Base-by-base conservation (phyloP, 306 rosid genomes). In the Leucaena leucocephala region DNA sequence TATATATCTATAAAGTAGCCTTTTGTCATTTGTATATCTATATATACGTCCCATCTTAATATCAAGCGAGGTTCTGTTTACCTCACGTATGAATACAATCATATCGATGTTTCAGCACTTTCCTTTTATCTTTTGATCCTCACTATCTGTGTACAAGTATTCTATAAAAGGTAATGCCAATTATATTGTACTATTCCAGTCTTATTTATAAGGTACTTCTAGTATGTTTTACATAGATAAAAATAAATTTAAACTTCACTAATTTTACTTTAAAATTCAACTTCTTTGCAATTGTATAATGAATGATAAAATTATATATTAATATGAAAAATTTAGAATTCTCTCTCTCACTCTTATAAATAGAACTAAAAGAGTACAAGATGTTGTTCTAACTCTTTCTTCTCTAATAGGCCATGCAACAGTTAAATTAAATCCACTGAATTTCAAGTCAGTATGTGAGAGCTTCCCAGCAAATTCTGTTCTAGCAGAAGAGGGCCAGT, bases 391-490 rank as follows among this genome's bases (percentile, higher is more conserved):
- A 33, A 33, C 12, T 16, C 38, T 57, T 57, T 57, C 68, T 74
- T 58, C 66, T 36, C 33, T 22, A 42, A 57, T 74, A 27, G 13
- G 3, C 10, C 13, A 7, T 14, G 67, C 38, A 42, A 74, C 36
- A 42, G 42, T 27, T 22, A 80, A 58, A 58, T 27, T 49, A 77
- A 69, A 76, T 19, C 72, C 79, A 80, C 44, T 66, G 45, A 11
- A 45, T 69, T 39, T 52, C 5, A 80, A 50, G 54, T 43, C 11
- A 67, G 78, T 40, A 68, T 17, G 74, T 40, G 76, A 80, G 79
- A 77, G 83, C 36, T 64, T 73, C 54, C 68, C 71, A 64, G 52
- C 62, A 58, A 79, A 46, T 76, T 68, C 8, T n/a, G 45, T 46
- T 35, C 75, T 62, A 19, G 43, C 22, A 21, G 4, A 38, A 17